Evolutionary conservation across 1,284 basidiomycete genomes (phyloP).

Genomic region (Tilletia caries): DNA sequence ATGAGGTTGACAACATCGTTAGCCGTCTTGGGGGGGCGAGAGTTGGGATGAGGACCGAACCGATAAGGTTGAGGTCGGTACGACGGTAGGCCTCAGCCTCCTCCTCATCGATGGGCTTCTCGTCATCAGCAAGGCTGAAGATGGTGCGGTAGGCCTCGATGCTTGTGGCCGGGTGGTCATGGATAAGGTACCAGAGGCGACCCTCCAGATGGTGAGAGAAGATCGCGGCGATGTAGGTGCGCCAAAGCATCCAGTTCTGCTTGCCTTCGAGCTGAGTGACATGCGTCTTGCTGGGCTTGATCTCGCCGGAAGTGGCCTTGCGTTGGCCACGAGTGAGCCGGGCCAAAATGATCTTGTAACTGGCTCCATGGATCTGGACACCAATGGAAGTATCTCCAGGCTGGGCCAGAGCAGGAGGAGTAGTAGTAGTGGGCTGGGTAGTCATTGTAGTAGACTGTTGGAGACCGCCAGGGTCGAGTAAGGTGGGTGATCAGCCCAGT

Average conservation of each 20-base stretch:
- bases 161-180: constrained; percentile 1
- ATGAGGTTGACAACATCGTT: background rate
- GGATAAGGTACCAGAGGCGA: constrained; percentile 9
- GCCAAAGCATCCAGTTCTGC: background rate
- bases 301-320: background rate
- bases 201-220: background rate
- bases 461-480: background rate
- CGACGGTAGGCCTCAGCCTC: background rate
- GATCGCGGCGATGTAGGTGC: background rate
- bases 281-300: background rate
- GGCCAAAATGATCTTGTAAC: background rate
- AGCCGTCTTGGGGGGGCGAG: background rate
- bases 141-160: background rate
- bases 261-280: background rate
- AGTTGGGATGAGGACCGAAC: background rate
- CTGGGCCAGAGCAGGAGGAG: background rate
- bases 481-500: background rate
- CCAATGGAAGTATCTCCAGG: background rate
- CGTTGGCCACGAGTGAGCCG: background rate
- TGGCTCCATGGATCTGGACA: background rate
- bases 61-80: background rate
- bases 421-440: background rate
- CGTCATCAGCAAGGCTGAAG: constrained; percentile 3
- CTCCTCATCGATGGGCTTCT: background rate
- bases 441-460: background rate